phyloP scores from a whole-genome alignment of 495 filamentous ascomycete genomes.

The Letharia lupina region DNA sequence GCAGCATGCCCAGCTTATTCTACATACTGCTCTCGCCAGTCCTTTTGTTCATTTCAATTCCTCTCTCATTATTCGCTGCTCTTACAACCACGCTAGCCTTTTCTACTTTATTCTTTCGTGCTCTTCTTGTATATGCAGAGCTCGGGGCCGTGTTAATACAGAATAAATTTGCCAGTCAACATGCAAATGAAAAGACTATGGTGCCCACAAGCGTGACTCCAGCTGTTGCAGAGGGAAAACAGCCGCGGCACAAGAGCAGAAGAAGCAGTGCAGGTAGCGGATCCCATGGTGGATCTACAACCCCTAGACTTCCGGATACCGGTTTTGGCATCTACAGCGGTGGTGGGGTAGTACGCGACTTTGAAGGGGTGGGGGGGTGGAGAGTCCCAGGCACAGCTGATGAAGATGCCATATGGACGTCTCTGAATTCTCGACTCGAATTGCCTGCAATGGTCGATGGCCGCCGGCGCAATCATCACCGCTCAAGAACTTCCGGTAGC shows the following conservation, averaged over 20 bases:
- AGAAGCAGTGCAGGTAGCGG: constrained; percentile 20
- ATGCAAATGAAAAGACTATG: constrained; percentile 17
- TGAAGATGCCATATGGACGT: constrained; percentile 62
- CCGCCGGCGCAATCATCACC: constrained; percentile 21
- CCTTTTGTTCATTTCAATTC: constrained; percentile 57
- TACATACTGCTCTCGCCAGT: constrained; percentile 53
- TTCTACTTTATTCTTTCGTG: constrained; percentile 53
- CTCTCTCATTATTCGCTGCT: constrained; percentile 59
- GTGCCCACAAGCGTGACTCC: constrained; percentile 29
- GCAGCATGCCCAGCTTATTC: constrained; percentile 32
- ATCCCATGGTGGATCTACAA: constrained; percentile 16
- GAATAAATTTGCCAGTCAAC: constrained; percentile 44
- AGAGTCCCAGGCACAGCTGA: constrained; percentile 35
- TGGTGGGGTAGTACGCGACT: constrained; percentile 54
- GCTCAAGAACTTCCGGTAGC: constrained; percentile 23
- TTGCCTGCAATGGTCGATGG: constrained; percentile 37
- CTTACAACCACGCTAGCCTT: constrained; percentile 61
- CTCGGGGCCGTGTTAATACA: constrained; percentile 51
- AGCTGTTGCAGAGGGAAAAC: constrained; percentile 30
- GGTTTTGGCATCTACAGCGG: constrained; percentile 29
- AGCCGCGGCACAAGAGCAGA: constrained; percentile 22
- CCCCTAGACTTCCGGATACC: constrained; percentile 17
- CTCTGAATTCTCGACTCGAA: constrained; percentile 64
- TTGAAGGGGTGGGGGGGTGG: constrained; percentile 78
- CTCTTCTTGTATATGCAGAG: constrained; percentile 61